phyloP scores from a whole-genome alignment of 2,329 filamentous ascomycete genomes.

The Scopulariopsis brevicaulis region DNA sequence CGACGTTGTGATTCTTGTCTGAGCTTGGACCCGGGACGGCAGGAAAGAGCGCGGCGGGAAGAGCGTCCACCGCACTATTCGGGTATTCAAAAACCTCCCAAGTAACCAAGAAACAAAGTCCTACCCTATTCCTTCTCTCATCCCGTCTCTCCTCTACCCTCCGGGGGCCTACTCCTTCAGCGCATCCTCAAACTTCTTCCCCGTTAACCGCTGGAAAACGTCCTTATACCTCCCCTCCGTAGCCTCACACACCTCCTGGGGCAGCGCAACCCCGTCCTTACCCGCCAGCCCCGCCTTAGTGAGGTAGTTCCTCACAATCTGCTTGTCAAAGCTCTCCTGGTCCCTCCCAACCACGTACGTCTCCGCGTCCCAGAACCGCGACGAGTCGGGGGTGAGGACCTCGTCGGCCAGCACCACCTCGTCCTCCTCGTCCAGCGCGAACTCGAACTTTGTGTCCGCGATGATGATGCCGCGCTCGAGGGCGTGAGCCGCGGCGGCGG shows the following conservation, averaged over 20 bases:
- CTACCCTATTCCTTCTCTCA: not conserved
- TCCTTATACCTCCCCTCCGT: slow-evolving; percentile 67
- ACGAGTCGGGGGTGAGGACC: slow-evolving; percentile 74
- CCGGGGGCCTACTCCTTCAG: not conserved
- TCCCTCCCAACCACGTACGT: slow-evolving; percentile 52
- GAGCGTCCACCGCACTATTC: too few relatives aligned
- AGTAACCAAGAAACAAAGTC: not conserved
- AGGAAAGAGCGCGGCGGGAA: not conserved
- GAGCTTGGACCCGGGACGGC: too few relatives aligned
- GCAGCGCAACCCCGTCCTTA: slow-evolving; percentile 35
- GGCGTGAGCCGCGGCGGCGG: slow-evolving; percentile 49
- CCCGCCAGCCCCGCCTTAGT: slow-evolving; percentile 49
- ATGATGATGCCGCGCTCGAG: slow-evolving; percentile 22
- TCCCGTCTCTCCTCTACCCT: not conserved
- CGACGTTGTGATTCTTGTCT: too few relatives aligned
- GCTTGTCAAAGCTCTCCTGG: slow-evolving; percentile 85
- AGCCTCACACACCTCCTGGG: slow-evolving; percentile 55
- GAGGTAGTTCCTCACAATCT: slow-evolving; percentile 75
- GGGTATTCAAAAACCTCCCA: not conserved
- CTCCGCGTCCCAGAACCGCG: slow-evolving; percentile 74
- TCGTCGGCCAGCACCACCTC: slow-evolving; percentile 52
- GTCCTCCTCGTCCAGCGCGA: slow-evolving; percentile 17
- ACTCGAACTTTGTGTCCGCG: slow-evolving; percentile 45
- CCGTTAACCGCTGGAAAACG: slow-evolving; percentile 57
- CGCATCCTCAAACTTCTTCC: slow-evolving; percentile 29